Conservation (phyloP, 108 stramenopile genomes). For the Cyclotella kingstonii region DNA sequence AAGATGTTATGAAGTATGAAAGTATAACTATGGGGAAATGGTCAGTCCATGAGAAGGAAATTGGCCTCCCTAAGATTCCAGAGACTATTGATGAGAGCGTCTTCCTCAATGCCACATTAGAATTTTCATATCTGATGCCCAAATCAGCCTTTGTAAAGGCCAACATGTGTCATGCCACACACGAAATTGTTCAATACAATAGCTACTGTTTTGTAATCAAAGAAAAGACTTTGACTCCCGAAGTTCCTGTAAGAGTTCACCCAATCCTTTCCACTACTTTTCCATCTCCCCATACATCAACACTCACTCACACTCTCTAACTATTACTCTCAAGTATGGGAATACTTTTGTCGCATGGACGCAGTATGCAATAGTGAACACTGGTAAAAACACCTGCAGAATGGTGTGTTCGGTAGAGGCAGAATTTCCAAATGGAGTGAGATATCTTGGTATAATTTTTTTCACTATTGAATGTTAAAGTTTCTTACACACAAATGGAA, state of each 20-base stretch:
- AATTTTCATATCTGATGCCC: slow-evolving; percentile 70
- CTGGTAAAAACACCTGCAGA: slow-evolving; percentile 63
- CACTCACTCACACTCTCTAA: neutral
- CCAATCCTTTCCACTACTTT: neutral
- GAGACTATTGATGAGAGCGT: slow-evolving; percentile 47
- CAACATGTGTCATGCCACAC: slow-evolving; percentile 68
- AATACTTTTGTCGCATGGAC: slow-evolving; percentile 72
- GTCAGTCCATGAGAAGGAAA: slow-evolving; percentile 54
- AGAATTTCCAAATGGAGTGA: slow-evolving; percentile 79
- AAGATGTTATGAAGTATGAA: slow-evolving; percentile 62
- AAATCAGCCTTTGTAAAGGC: slow-evolving; percentile 76
- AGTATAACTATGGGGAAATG: slow-evolving; percentile 62
- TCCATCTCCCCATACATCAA: neutral
- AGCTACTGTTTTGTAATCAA: slow-evolving; percentile 70
- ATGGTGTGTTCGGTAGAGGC: slow-evolving; percentile 74
- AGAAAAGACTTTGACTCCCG: slow-evolving; percentile 71
- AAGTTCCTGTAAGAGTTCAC: slow-evolving; percentile 46
- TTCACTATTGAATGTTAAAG: neutral
- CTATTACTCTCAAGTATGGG: slow-evolving; percentile 44
- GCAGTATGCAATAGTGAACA: slow-evolving; percentile 68
- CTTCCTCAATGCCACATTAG: slow-evolving; percentile 54
- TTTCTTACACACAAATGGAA: no score
- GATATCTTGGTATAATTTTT: slow-evolving; percentile 31
- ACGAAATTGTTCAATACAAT: slow-evolving; percentile 61
- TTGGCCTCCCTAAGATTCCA: slow-evolving; percentile 51